Percentiles rank a stretch among this genome's conserved stretches.
Conservation (phyloP, 805 yeast genomes). For the Kockiozyma suomiensis region DNA sequence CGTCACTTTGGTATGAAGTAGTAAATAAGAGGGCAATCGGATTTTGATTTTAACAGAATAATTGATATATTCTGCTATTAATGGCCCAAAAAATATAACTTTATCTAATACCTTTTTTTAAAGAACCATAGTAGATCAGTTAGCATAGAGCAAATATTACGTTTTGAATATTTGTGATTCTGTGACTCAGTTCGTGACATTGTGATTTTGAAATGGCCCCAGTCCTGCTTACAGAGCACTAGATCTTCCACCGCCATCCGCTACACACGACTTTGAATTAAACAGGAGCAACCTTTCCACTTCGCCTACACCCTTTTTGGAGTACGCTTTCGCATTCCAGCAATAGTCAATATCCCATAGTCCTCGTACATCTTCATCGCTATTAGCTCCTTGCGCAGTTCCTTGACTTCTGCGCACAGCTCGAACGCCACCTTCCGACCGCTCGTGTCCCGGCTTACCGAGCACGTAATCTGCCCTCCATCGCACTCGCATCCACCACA, state of each 20-base stretch:
- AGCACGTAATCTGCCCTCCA: too few relatives aligned
- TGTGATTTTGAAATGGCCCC: not conserved
- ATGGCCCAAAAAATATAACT: too few relatives aligned
- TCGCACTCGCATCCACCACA: not conserved
- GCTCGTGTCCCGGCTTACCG: not conserved
- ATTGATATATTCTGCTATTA: not conserved
- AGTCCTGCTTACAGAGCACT: not conserved
- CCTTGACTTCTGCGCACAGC: not conserved
- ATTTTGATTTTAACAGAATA: not conserved
- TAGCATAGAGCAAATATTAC: not conserved
- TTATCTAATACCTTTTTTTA: not conserved
- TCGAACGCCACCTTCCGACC: not conserved
- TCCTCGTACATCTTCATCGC: too few relatives aligned
- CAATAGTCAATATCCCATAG: not conserved
- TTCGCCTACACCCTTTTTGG: not conserved
- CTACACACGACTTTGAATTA: constrained; percentile 1
- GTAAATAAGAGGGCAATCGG: too few relatives aligned
- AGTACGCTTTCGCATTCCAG: not conserved
- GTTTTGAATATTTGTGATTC: not conserved
- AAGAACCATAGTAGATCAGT: not conserved
- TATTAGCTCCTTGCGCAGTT: not conserved
- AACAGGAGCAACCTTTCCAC: not conserved
- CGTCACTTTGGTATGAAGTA: not conserved
- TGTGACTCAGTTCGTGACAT: not conserved
- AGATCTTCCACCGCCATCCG: constrained; percentile 24